phyloP scores from a whole-genome alignment of 495 filamentous ascomycete species.

The Trichocladium antarcticum region DNA sequence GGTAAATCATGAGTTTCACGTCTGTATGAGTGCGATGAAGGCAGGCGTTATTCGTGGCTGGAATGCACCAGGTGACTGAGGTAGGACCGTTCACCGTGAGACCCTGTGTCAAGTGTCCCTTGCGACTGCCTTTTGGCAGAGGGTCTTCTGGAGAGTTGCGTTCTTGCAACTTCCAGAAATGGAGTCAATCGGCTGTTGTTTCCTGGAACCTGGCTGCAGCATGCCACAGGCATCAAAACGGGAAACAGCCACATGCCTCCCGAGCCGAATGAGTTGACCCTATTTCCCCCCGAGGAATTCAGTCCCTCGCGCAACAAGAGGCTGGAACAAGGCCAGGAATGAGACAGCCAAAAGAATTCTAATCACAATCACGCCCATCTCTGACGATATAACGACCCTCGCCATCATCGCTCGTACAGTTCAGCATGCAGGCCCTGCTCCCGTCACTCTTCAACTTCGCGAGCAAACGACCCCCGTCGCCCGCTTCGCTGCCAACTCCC shows the following conservation, averaged over 20 bases:
- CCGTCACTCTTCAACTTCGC: not conserved
- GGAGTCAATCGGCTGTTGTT: too few species aligned
- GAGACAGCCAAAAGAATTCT: not conserved
- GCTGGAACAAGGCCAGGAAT: not conserved
- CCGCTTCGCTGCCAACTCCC: not conserved
- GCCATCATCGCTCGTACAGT: not conserved
- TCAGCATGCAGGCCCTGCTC: not conserved
- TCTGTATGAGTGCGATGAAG: too few species aligned
- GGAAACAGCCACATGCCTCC: not conserved
- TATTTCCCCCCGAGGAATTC: not conserved
- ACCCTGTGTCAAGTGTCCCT: too few species aligned
- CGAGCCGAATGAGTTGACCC: not conserved
- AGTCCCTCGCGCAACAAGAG: too few species aligned
- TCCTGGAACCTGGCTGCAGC: too few species aligned
- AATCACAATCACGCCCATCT: not conserved
- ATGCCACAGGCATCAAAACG: not conserved
- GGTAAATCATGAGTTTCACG: too few species aligned
- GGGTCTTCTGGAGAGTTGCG: too few species aligned
- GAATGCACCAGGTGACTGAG: too few species aligned
- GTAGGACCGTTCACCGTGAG: too few species aligned
- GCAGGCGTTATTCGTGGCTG: too few species aligned
- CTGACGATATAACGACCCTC: not conserved
- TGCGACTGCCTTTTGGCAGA: too few species aligned
- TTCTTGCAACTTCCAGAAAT: too few species aligned
- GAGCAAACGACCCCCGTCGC: not conserved